A percentile compares a stretch with the other conserved stretches of the same genome.
Conservation (phyloP, 2,329 filamentous ascomycete species). For the Tolypocladium inflatum region DNA sequence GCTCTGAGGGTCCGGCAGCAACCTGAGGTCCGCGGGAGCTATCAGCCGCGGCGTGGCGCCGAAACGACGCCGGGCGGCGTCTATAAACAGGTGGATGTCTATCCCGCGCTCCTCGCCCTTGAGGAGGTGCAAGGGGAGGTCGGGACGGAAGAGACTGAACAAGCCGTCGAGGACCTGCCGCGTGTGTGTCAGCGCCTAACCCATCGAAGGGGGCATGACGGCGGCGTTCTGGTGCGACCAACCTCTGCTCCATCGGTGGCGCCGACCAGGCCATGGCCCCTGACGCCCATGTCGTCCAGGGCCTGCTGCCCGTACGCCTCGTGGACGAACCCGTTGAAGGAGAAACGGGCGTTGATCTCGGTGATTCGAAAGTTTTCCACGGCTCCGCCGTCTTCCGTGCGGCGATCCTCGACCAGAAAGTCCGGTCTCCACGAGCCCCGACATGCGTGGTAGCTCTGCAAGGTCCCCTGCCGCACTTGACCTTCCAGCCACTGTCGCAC, state of each 20-base stretch:
- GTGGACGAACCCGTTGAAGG: constrained; percentile 27
- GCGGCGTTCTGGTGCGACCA: not conserved
- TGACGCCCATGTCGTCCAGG: constrained; percentile 10
- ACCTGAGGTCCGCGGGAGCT: constrained; percentile 20
- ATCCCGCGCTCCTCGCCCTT: constrained; percentile 27
- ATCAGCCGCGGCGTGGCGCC: constrained; percentile 22
- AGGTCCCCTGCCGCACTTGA: constrained; percentile 14
- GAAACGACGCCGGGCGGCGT: constrained; percentile 15
- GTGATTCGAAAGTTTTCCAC: constrained; percentile 21
- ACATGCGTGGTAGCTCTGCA: constrained; percentile 11
- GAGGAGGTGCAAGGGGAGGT: constrained; percentile 23
- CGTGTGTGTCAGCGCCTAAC: not conserved
- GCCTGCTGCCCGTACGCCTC: constrained; percentile 18
- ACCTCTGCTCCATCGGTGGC: constrained; percentile 16
- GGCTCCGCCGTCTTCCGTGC: not conserved
- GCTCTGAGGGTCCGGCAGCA: constrained; percentile 15
- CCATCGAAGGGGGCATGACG: no score
- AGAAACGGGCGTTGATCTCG: constrained; percentile 31
- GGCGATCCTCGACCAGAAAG: constrained; percentile 23
- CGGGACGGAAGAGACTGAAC: constrained; percentile 18
- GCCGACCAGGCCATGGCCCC: constrained; percentile 7
- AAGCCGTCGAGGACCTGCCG: constrained; percentile 22
- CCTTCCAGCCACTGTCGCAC: constrained; percentile 17
- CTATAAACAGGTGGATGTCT: constrained; percentile 28
- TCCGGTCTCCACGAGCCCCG: constrained; percentile 28